Percentiles rank a stretch among this genome's conserved stretches.
Conservation (phyloP, 192 early-diverging fungal species). For the Endogone sp. region DNA sequence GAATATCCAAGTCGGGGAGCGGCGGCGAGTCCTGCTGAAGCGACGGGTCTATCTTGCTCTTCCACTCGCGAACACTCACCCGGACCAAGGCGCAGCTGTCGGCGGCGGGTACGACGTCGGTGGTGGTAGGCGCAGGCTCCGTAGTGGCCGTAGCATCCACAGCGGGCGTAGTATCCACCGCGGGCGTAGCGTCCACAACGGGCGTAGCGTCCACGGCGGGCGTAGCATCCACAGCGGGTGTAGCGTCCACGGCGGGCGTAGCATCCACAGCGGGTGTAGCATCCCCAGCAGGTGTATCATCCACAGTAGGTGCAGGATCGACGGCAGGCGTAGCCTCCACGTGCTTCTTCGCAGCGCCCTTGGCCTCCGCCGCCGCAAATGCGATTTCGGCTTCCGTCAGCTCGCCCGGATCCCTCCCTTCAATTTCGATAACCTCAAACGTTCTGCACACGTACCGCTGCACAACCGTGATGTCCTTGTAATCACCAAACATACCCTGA, state of each 20-base stretch:
- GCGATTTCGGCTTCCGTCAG: neutral
- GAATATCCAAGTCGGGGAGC: constrained; percentile 2
- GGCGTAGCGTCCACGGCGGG: neutral
- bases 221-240: neutral
- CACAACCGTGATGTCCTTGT: neutral
- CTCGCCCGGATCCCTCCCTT: neutral
- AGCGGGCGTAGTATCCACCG: neutral
- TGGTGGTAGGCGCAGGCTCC: neutral
- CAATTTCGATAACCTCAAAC: constrained; percentile 4
- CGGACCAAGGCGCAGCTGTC: neutral
- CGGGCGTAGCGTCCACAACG: neutral
- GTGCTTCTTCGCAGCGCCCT: neutral
- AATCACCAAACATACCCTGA: neutral
- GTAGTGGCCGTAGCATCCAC: neutral
- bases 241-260: neutral
- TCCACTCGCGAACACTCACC: neutral
- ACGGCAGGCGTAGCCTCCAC: neutral
- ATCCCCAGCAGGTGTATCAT: neutral
- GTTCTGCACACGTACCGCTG: constrained; percentile 10
- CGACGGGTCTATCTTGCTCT: constrained; percentile 1
- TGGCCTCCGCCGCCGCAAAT: too few species aligned
- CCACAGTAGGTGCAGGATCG: neutral
- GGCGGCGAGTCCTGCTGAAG: neutral
- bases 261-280: too few species aligned
- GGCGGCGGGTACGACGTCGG: neutral